phyloP scores from a whole-genome alignment of 345 rosid genomes.

The Melastoma malabathricum region DNA sequence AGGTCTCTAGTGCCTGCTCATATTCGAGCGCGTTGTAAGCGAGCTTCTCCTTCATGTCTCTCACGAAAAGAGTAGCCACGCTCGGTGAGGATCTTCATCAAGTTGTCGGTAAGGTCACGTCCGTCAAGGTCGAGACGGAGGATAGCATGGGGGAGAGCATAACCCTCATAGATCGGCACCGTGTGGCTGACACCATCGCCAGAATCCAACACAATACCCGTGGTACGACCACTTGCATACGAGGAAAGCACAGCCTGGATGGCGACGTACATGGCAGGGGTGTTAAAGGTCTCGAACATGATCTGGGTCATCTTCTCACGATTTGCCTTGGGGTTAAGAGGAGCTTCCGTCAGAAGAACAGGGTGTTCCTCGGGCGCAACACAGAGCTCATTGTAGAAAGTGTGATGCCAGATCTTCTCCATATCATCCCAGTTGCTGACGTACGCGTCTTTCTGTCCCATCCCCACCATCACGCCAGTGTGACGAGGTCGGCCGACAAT shows the following conservation, averaged over 20 bases:
- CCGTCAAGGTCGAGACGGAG: slow-evolving; percentile 91
- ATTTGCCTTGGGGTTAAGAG: slow-evolving; percentile 92
- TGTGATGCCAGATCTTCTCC: slow-evolving; percentile 95
- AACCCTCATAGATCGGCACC: slow-evolving; percentile 81
- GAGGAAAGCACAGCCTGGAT: slow-evolving; percentile 90
- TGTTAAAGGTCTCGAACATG: slow-evolving; percentile 87
- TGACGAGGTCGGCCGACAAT: slow-evolving; percentile 90
- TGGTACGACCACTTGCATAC: slow-evolving; percentile 96
- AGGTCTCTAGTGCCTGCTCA: slow-evolving; percentile 85
- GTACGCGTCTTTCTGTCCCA: slow-evolving; percentile 85
- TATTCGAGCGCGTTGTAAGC: slow-evolving; percentile 84
- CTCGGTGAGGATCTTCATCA: slow-evolving; percentile 88
- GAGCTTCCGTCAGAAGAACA: slow-evolving; percentile 63
- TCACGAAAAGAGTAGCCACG: slow-evolving; percentile 91
- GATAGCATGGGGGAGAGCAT: slow-evolving; percentile 81
- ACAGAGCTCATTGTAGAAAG: slow-evolving; percentile 90
- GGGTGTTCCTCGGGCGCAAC: slow-evolving; percentile 67
- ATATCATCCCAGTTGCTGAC: slow-evolving; percentile 96
- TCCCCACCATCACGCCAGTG: slow-evolving; percentile 82
- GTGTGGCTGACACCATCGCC: slow-evolving; percentile 96
- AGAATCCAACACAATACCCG: slow-evolving; percentile 90
- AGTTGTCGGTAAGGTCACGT: slow-evolving; percentile 71
- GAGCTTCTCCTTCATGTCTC: slow-evolving; percentile 93
- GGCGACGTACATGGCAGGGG: slow-evolving; percentile 90
- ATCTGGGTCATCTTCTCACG: slow-evolving; percentile 98